Percentiles rank a stretch among this genome's conserved stretches.
Conservation (phyloP, 805 yeast genomes). For the Kodamaea kakaduensis region DNA sequence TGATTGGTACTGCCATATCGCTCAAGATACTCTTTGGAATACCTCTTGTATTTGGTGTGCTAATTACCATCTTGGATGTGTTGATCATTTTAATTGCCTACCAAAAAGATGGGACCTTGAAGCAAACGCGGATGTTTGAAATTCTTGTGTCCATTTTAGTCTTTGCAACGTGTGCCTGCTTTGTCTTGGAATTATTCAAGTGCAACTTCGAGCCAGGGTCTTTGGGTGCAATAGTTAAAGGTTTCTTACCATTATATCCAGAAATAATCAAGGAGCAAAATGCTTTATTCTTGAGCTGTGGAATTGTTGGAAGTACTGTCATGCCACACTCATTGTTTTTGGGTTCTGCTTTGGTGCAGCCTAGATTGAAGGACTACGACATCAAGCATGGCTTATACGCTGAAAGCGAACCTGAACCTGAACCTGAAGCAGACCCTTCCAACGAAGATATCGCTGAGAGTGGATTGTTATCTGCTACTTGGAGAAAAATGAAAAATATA, state of each 20-base stretch:
- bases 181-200: constrained; percentile 62
- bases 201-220: constrained; percentile 49
- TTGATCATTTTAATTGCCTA: constrained; percentile 74
- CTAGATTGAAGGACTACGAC: constrained; percentile 42
- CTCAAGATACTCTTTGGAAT: constrained; percentile 70
- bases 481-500: constrained; percentile 18
- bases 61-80: constrained; percentile 79
- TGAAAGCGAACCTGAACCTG: constrained; percentile 9
- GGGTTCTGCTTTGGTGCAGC: constrained; percentile 43
- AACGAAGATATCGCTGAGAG: not conserved
- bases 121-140: constrained; percentile 74
- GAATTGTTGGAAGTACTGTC: constrained; percentile 45
- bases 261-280: constrained; percentile 30
- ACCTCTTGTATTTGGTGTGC: constrained; percentile 72
- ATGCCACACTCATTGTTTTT: constrained; percentile 45
- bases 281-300: constrained; percentile 42
- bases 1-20: constrained; percentile 88
- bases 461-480: constrained; percentile 17
- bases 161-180: constrained; percentile 69
- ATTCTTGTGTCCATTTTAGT: constrained; percentile 69
- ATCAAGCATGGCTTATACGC: constrained; percentile 25
- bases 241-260: constrained; percentile 58
- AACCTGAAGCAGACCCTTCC: constrained; percentile 1
- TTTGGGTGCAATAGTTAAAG: constrained; percentile 50
- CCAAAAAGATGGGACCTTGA: constrained; percentile 68